A percentile compares a stretch with the other conserved stretches of the same genome.
Evolutionary conservation across 352 stramenopile species (phyloP).

Genomic region (Globisporangium cederbergense): DNA sequence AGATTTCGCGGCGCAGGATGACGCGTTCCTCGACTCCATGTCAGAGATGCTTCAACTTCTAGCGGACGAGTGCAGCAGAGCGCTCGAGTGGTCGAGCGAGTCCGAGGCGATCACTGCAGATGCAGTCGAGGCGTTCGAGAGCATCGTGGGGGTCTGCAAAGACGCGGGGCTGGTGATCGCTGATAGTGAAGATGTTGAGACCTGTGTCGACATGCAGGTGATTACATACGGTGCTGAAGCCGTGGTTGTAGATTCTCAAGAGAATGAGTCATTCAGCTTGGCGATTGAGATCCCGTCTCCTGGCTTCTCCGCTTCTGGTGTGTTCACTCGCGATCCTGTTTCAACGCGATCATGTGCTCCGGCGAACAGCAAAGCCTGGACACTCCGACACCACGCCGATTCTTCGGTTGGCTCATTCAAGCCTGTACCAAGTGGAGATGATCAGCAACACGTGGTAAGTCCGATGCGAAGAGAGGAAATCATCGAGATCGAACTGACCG

Average conservation of each 20-base stretch:
- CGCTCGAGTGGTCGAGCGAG: slow-evolving; percentile 21
- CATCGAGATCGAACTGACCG: slow-evolving; percentile 38
- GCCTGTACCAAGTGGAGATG: neutral
- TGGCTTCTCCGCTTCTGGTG: neutral
- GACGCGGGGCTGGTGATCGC: neutral
- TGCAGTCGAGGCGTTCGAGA: slow-evolving; percentile 20
- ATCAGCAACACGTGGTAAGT: neutral
- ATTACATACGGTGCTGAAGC: too few relatives aligned
- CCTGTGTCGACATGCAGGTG: too few relatives aligned
- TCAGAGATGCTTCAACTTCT: slow-evolving; percentile 10
- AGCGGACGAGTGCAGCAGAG: slow-evolving; percentile 2
- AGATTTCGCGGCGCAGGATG: slow-evolving; percentile 32
- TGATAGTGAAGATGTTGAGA: neutral
- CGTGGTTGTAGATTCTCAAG: too few relatives aligned
- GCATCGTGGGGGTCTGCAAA: slow-evolving; percentile 20
- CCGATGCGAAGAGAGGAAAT: slow-evolving; percentile 21
- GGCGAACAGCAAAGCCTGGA: neutral
- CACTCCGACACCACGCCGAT: neutral
- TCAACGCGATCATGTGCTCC: neutral
- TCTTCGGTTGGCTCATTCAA: neutral
- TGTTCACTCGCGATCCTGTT: neutral
- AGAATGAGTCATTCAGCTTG: neutral
- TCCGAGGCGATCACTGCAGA: slow-evolving; percentile 5
- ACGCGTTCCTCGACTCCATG: slow-evolving; percentile 27
- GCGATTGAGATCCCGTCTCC: neutral